Conservation (phyloP, 805 yeast species). For the Lipomyces yamanashiensis region DNA sequence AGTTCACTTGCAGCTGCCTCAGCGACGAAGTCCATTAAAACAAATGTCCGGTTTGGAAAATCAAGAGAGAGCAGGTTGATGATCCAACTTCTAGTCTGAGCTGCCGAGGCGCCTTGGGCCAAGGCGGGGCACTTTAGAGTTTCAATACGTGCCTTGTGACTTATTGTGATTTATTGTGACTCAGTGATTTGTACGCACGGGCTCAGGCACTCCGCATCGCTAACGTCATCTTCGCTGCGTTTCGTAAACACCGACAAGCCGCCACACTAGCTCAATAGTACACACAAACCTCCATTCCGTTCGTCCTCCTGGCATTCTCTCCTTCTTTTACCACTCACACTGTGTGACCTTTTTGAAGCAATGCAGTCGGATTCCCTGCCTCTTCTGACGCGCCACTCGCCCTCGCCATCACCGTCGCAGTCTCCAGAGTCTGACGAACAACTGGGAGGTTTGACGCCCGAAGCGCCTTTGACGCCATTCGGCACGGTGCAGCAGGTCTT, state of each 20-base stretch:
- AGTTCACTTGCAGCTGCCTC: slow-evolving; percentile 16
- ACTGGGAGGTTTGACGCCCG: background rate
- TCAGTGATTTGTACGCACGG: background rate
- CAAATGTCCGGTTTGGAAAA: background rate
- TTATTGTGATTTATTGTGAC: background rate
- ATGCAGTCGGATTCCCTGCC: slow-evolving; percentile 9
- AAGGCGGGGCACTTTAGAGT: slow-evolving; percentile 6
- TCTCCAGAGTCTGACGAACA: background rate
- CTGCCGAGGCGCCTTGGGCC: background rate
- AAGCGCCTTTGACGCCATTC: slow-evolving; percentile 1
- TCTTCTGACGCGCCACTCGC: slow-evolving; percentile 9
- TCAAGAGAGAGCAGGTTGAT: background rate
- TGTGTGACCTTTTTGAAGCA: background rate
- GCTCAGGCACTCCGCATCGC: background rate
- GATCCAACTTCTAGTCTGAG: background rate
- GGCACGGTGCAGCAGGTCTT: slow-evolving; percentile 18
- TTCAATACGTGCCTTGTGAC: background rate
- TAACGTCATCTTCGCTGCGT: background rate
- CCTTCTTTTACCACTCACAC: background rate
- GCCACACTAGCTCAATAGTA: background rate
- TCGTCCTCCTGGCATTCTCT: background rate
- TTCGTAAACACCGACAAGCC: background rate
- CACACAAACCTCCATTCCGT: background rate
- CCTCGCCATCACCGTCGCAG: slow-evolving; percentile 1
- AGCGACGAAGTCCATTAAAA: background rate